Conservation (phyloP, 768 basidiomycete species). For the Xerocomellus chrysenteron region DNA sequence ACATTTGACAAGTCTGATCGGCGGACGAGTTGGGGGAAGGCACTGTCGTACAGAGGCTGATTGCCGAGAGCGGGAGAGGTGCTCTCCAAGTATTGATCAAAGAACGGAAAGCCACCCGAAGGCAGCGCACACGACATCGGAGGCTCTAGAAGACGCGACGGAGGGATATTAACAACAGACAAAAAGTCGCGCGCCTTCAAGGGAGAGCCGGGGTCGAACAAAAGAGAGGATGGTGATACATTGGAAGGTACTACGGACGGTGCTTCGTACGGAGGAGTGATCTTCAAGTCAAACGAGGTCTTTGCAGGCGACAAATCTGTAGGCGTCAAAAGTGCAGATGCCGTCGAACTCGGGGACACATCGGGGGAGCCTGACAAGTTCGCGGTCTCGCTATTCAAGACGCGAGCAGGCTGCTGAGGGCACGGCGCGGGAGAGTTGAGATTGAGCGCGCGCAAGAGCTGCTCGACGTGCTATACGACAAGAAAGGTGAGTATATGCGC, state of each 20-base stretch:
- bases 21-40: slow-evolving; percentile 28
- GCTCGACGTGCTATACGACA: slow-evolving; percentile 65
- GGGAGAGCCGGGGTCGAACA: slow-evolving; percentile 46
- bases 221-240: slow-evolving; percentile 38
- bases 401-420: slow-evolving; percentile 42
- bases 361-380: slow-evolving; percentile 56
- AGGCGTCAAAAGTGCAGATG: slow-evolving; percentile 71
- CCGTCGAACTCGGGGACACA: slow-evolving; percentile 69
- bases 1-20: slow-evolving; percentile 15
- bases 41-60: slow-evolving; percentile 36
- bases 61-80: slow-evolving; percentile 38
- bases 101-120: slow-evolving; percentile 39
- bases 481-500: slow-evolving; percentile 33
- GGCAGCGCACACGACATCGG: slow-evolving; percentile 17
- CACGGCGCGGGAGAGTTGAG: slow-evolving; percentile 71
- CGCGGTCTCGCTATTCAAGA: slow-evolving; percentile 42
- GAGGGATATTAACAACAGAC: slow-evolving; percentile 22
- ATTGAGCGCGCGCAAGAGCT: slow-evolving; percentile 75
- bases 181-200: slow-evolving; percentile 32
- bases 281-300: slow-evolving; percentile 54
- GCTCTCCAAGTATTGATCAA: slow-evolving; percentile 54
- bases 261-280: slow-evolving; percentile 53
- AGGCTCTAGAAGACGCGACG: slow-evolving; percentile 26
- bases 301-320: slow-evolving; percentile 70
- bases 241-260: slow-evolving; percentile 22